phyloP scores from a whole-genome alignment of 139 green algal species.

The Penium margaritaceum region DNA sequence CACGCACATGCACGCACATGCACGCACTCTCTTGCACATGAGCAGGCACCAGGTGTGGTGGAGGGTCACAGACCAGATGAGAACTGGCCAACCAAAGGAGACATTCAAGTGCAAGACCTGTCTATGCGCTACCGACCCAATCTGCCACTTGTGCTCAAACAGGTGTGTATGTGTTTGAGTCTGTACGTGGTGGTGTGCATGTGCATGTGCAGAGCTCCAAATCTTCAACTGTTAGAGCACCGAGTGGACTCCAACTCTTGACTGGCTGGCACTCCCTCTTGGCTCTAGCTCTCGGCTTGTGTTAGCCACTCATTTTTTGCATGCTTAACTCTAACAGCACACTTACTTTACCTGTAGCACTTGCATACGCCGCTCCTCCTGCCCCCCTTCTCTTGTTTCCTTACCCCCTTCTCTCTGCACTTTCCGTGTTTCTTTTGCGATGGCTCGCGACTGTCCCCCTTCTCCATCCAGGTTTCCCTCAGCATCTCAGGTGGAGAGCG shows the following conservation, averaged over 20 bases:
- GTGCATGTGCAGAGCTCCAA: too few relatives aligned
- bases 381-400: background rate
- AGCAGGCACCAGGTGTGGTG: slow-evolving; percentile 23
- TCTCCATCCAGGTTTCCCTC: slow-evolving; percentile 37
- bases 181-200: background rate
- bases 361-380: too few relatives aligned
- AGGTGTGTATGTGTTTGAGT: slow-evolving; percentile 11
- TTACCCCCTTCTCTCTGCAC: background rate
- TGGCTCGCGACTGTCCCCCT: background rate
- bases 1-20: too few relatives aligned
- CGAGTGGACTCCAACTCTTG: background rate
- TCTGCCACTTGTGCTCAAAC: slow-evolving; percentile 69
- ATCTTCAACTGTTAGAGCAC: background rate
- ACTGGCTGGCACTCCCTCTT: background rate
- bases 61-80: slow-evolving; percentile 23
- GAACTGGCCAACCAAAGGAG: slow-evolving; percentile 61
- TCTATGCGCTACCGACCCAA: slow-evolving; percentile 73
- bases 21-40: too few relatives aligned
- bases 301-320: background rate
- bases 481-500: slow-evolving; percentile 57
- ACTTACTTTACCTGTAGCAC: background rate
- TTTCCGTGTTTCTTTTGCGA: background rate
- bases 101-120: slow-evolving; percentile 57
- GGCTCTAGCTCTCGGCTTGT: background rate
- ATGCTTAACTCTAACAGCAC: background rate